Evolutionary conservation across 1,284 basidiomycete species (phyloP).

Genomic region (Cystobasidium slooffiae): DNA sequence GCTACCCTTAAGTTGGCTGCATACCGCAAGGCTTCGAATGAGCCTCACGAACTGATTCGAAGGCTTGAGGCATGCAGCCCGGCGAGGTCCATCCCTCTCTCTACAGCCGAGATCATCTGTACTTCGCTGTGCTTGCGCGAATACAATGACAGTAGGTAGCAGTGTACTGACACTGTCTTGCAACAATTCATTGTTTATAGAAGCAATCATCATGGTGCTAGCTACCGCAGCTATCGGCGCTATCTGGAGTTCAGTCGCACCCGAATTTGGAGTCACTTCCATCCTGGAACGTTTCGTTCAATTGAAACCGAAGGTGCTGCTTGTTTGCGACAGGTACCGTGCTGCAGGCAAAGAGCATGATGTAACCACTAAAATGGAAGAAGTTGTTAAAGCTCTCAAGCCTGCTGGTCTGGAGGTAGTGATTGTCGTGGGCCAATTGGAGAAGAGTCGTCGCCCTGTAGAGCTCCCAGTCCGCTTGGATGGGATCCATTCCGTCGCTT

Average conservation of each 20-base stretch:
- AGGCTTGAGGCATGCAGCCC: too few relatives aligned
- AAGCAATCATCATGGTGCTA: slow-evolving; percentile 75
- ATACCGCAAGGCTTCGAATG: too few relatives aligned
- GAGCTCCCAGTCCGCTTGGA: neutral
- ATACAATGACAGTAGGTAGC: too few relatives aligned
- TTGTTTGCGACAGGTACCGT: slow-evolving; percentile 63
- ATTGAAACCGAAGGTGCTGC: slow-evolving; percentile 72
- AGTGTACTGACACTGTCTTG: too few relatives aligned
- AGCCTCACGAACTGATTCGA: too few relatives aligned
- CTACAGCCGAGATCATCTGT: too few relatives aligned
- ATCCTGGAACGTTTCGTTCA: slow-evolving; percentile 70
- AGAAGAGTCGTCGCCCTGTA: slow-evolving; percentile 48
- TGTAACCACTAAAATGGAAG: slow-evolving; percentile 64
- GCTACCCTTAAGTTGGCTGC: too few relatives aligned
- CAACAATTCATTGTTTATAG: slow-evolving; percentile 51
- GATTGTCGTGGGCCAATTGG: slow-evolving; percentile 63
- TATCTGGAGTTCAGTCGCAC: slow-evolving; percentile 81
- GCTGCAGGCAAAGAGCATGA: slow-evolving; percentile 29
- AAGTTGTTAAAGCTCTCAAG: slow-evolving; percentile 5
- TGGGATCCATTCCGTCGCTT: slow-evolving; percentile 5
- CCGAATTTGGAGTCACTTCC: slow-evolving; percentile 81
- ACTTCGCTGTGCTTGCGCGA: too few relatives aligned
- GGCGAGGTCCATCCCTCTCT: too few relatives aligned
- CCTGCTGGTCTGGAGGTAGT: slow-evolving; percentile 57
- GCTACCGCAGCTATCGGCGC: slow-evolving; percentile 72